phyloP scores from a whole-genome alignment of 306 rosid species.

The Gynostemma pentaphyllum region DNA sequence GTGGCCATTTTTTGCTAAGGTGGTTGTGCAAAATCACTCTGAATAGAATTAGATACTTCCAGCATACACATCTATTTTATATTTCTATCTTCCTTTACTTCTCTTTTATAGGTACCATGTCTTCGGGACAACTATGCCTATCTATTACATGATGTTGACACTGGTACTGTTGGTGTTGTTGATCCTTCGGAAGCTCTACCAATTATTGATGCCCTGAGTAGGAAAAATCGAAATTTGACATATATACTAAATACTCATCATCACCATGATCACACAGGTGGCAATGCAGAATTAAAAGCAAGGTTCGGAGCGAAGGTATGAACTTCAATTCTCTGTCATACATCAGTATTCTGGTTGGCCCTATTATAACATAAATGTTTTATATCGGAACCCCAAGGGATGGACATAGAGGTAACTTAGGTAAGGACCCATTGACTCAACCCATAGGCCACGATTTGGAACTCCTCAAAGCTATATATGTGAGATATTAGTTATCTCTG shows the following conservation, averaged over 20 bases:
- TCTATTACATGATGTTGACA: conserved; percentile 75
- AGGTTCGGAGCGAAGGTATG: conserved; percentile 89
- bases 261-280: conserved; percentile 89
- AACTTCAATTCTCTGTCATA: neutral
- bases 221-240: conserved; percentile 72
- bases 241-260: conserved; percentile 90
- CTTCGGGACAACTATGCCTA: conserved; percentile 87
- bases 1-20: neutral
- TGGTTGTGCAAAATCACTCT: neutral
- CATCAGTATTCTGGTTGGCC: neutral
- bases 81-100: neutral
- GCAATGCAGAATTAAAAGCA: conserved; percentile 81
- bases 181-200: conserved; percentile 96
- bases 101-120: conserved; percentile 69
- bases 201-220: conserved; percentile 64
- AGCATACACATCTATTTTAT: neutral
- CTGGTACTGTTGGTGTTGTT: conserved; percentile 95
- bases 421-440: neutral
- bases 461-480: neutral
- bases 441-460: neutral
- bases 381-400: neutral
- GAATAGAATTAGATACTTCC: neutral
- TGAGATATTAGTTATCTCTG: neutral
- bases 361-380: neutral
- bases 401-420: neutral